Conservation (phyloP, 2,329 filamentous ascomycete species). For the Alternaria sp. region DNA sequence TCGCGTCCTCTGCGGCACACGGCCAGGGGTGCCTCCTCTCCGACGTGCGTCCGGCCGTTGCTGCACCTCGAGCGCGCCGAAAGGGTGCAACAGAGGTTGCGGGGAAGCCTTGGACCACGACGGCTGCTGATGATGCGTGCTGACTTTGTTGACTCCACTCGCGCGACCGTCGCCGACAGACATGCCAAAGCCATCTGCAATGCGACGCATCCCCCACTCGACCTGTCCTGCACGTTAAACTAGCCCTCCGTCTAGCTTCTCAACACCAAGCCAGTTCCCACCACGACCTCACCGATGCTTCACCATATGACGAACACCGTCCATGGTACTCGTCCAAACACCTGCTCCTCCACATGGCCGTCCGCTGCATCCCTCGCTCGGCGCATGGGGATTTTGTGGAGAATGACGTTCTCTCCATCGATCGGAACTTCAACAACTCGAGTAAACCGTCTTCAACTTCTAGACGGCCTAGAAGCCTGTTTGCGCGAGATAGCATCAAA, state of each 20-base stretch:
- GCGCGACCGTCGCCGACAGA: background rate
- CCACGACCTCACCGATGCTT: slow-evolving; percentile 13
- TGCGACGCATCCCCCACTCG: slow-evolving; percentile 4
- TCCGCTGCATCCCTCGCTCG: slow-evolving; percentile 7
- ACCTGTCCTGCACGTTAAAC: slow-evolving; percentile 23
- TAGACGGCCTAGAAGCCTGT: background rate
- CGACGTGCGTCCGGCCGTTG: background rate
- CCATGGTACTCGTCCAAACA: slow-evolving; percentile 13
- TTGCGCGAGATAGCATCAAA: background rate
- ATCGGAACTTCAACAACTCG: slow-evolving; percentile 5
- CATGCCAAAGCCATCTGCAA: background rate
- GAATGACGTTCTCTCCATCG: slow-evolving; percentile 7
- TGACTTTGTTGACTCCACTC: background rate
- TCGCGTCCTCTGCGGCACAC: background rate
- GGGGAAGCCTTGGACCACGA: background rate
- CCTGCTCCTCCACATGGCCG: slow-evolving; percentile 20
- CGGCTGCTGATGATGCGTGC: background rate
- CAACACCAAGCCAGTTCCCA: slow-evolving; percentile 30
- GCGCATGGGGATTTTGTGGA: slow-evolving; percentile 21
- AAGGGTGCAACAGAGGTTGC: background rate
- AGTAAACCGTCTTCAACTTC: background rate
- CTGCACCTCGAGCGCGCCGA: slow-evolving; percentile 1
- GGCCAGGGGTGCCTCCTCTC: background rate
- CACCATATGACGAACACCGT: slow-evolving; percentile 22
- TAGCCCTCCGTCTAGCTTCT: slow-evolving; percentile 34